These are phyloP conservation scores for Aegilops umbellulata DNA, from an alignment of 176 grass and related monocot species.

Conservation along the genomic window DNA sequence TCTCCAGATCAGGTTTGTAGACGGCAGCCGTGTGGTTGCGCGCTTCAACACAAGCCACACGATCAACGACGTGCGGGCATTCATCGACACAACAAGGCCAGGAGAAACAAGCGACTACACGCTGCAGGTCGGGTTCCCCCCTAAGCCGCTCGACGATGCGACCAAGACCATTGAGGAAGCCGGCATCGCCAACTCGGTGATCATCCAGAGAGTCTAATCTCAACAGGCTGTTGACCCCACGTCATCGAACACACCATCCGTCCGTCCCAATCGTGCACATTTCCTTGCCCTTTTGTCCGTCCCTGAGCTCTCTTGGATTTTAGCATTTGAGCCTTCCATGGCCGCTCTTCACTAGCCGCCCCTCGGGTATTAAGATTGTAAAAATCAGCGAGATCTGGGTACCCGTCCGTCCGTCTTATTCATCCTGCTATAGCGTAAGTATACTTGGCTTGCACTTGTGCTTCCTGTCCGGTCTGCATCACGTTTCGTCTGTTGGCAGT, in stretches of 20 bases:
- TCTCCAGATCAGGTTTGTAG: constrained; percentile 82
- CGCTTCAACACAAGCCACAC: constrained; percentile 85
- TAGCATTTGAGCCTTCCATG: constrained; percentile 5
- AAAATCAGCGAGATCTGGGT: constrained; percentile 25
- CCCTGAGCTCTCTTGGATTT: neutral
- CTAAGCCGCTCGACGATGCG: constrained; percentile 64
- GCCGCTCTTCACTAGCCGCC: neutral
- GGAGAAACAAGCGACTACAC: constrained; percentile 49
- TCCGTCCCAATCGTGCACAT: constrained; percentile 12
- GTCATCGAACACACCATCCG: neutral
- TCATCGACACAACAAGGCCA: constrained; percentile 68
- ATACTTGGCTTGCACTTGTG: constrained; percentile 38
- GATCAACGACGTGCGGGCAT: constrained; percentile 63
- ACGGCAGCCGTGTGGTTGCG: constrained; percentile 72
- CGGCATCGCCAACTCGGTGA: constrained; percentile 76
- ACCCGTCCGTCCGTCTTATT: neutral
- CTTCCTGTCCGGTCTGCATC: neutral
- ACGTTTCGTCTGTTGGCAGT: neutral
- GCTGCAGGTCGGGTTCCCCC: constrained; percentile 76
- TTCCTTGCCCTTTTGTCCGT: constrained; percentile 5
- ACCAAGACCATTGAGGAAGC: constrained; percentile 84
- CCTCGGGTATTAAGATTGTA: constrained; percentile 18
- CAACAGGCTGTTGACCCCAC: neutral
- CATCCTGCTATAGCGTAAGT: constrained; percentile 28
- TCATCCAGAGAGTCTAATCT: constrained; percentile 80